A percentile compares a stretch with the other conserved stretches of the same genome.
Evolutionary conservation across 192 early-diverging fungal genomes (phyloP).

Genomic region (Dissophora globulifera): DNA sequence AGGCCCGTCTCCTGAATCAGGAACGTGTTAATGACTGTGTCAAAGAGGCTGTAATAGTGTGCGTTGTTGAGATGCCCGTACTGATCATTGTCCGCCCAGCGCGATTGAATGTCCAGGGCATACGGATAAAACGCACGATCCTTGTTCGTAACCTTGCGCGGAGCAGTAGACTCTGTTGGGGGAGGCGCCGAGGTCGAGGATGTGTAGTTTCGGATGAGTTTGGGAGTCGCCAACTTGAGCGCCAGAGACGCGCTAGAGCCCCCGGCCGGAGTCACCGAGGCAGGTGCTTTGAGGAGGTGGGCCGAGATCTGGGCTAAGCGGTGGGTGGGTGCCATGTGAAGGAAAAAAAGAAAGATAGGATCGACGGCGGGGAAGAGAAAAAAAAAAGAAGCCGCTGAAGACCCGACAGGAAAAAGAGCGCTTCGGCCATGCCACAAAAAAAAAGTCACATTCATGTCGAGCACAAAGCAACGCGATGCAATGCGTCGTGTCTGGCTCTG

Average conservation of each 20-base stretch:
- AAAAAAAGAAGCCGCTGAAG: no score
- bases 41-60: constrained; percentile 66
- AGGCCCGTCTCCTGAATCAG: constrained; percentile 60
- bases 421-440: no score
- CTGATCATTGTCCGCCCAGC: constrained; percentile 71
- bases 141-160: constrained; percentile 26
- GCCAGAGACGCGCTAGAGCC: no score
- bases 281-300: constrained; percentile 10
- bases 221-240: no score
- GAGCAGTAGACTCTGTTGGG: not conserved
- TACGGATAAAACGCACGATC: constrained; percentile 52
- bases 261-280: not conserved
- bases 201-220: constrained; percentile 17
- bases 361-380: no score
- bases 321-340: constrained; percentile 38
- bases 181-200: no score
- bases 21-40: constrained; percentile 67
- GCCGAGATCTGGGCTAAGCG: constrained; percentile 29
- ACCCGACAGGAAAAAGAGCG: no score
- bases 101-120: constrained; percentile 42
- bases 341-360: no score
- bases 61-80: constrained; percentile 73
- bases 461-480: no score
- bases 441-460: no score
- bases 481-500: no score